Evolutionary conservation across 192 early-diverging fungal species (phyloP).

Genomic region (Phycomyces nitens): DNA sequence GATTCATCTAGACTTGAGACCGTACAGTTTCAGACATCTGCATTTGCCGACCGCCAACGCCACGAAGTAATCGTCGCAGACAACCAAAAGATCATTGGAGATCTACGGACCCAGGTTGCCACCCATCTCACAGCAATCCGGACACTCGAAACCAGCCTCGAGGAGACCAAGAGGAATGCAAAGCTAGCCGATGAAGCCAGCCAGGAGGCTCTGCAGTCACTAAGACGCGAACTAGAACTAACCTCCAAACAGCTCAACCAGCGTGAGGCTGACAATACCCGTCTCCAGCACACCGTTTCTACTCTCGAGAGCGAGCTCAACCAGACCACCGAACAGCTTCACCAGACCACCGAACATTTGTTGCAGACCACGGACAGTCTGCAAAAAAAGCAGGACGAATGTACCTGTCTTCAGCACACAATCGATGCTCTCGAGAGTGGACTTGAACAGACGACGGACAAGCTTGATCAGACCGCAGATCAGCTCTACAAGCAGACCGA

Average conservation of each 20-base stretch:
- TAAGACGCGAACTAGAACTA: not conserved
- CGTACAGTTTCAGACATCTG: conserved; percentile 1
- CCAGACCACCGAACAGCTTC: conserved; percentile 8
- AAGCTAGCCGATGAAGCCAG: not conserved
- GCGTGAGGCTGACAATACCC: too few species aligned
- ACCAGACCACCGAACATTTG: not conserved
- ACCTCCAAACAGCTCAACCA: not conserved
- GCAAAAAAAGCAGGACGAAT: conserved; percentile 7
- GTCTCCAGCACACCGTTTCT: too few species aligned
- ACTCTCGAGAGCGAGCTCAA: not conserved
- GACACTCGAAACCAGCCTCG: not conserved
- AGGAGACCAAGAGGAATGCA: not conserved
- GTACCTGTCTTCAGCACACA: not conserved
- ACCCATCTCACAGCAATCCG: not conserved
- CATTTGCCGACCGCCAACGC: not conserved
- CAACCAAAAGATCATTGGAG: not conserved
- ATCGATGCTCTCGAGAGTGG: too few species aligned
- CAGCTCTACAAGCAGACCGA: not conserved
- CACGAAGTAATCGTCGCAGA: not conserved
- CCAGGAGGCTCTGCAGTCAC: not conserved
- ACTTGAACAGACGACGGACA: not conserved
- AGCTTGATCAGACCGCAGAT: not conserved
- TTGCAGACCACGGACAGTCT: not conserved
- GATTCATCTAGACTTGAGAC: not conserved
- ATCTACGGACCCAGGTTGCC: not conserved